A percentile compares a stretch with the other conserved stretches of the same genome.
These are phyloP conservation scores for Barnettozyma populi DNA, from an alignment of 805 yeast species.

Conservation along the genomic window DNA sequence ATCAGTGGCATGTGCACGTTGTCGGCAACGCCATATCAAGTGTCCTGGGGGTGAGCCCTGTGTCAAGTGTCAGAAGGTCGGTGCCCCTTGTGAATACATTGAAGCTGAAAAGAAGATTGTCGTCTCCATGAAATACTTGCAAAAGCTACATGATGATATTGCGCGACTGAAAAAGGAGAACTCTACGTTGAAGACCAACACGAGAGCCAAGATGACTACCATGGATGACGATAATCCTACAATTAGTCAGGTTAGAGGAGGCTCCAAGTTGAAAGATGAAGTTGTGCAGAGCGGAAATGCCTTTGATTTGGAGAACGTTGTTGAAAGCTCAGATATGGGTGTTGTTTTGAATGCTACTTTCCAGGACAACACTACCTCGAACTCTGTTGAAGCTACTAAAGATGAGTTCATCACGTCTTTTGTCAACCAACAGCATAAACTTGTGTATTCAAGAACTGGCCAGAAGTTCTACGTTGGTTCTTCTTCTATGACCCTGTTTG, in stretches of 20 bases:
- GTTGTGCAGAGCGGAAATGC: not conserved
- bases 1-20: slow-evolving; percentile 45
- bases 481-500: slow-evolving; percentile 77
- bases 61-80: slow-evolving; percentile 50
- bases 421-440: slow-evolving; percentile 63
- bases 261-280: not conserved
- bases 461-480: slow-evolving; percentile 74
- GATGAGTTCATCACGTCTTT: slow-evolving; percentile 65
- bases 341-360: slow-evolving; percentile 24
- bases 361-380: slow-evolving; percentile 23
- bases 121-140: slow-evolving; percentile 64
- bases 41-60: slow-evolving; percentile 81
- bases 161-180: slow-evolving; percentile 62
- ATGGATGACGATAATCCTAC: not conserved
- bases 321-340: slow-evolving; percentile 21
- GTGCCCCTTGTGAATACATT: slow-evolving; percentile 59
- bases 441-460: slow-evolving; percentile 71
- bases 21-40: slow-evolving; percentile 66
- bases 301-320: slow-evolving; percentile 13
- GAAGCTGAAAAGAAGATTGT: slow-evolving; percentile 71
- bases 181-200: slow-evolving; percentile 39
- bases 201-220: not conserved
- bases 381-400: slow-evolving; percentile 11
- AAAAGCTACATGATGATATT: slow-evolving; percentile 62
- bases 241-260: not conserved